phyloP scores from a whole-genome alignment of 129 eudicot genomes.

The Erigeron canadensis region DNA sequence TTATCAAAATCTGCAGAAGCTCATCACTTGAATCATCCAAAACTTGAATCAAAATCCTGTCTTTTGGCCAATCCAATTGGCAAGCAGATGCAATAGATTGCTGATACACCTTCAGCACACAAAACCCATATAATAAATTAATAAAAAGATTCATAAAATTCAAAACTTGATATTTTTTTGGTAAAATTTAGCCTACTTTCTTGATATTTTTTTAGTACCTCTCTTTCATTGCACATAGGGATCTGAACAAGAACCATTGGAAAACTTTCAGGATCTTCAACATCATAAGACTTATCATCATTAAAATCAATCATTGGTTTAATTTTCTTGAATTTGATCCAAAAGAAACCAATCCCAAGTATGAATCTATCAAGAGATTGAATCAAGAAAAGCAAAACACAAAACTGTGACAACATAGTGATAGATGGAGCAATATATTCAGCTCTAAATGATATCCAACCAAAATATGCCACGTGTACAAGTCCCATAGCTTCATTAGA shows the following conservation, averaged over 20 bases:
- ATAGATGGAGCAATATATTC: conserved; percentile 72
- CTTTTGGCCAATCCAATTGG: conserved; percentile 90
- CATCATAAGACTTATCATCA: conserved; percentile 47
- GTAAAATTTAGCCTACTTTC: too few species aligned
- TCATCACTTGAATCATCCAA: conserved; percentile 91
- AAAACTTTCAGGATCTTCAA: conserved; percentile 57
- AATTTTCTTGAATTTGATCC: conserved; percentile 69
- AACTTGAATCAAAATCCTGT: conserved; percentile 67
- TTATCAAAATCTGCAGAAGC: conserved; percentile 53
- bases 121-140: conserved; percentile 25
- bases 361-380: conserved; percentile 78
- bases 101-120: conserved; percentile 58
- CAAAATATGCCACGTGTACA: conserved; percentile 53
- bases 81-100: conserved; percentile 78
- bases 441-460: conserved; percentile 73
- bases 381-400: conserved; percentile 78
- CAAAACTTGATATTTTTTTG: too few species aligned
- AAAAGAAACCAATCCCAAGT: conserved; percentile 78
- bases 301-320: conserved; percentile 49
- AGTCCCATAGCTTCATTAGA: conserved; percentile 61
- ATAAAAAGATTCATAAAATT: conserved; percentile 9
- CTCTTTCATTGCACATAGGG: conserved; percentile 95
- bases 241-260: conserved; percentile 98
- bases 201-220: too few species aligned
- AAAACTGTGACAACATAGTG: conserved; percentile 51